A percentile compares a stretch with the other conserved stretches of the same genome.
Conservation (phyloP, 305 asterid species). For the Striga hermonthica region DNA sequence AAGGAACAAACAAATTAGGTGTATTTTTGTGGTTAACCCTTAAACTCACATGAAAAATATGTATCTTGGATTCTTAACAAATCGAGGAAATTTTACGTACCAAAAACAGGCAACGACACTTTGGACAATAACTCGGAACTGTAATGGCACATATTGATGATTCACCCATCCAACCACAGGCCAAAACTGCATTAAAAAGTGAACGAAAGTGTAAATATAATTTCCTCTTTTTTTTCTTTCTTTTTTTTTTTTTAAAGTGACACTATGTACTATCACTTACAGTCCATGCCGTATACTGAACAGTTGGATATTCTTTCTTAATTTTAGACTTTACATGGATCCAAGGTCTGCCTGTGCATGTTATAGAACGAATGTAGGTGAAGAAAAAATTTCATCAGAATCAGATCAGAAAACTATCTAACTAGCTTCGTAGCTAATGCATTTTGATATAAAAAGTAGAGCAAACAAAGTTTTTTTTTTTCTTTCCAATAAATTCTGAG, state of each 20-base stretch:
- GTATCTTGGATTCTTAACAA: not conserved
- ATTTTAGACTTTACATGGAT: slow-evolving; percentile 71
- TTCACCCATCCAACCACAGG: slow-evolving; percentile 96
- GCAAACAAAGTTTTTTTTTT: not conserved
- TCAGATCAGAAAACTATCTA: not conserved
- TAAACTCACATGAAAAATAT: not conserved
- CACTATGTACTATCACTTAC: slow-evolving; percentile 39
- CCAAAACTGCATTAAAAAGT: slow-evolving; percentile 66
- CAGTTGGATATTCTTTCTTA: slow-evolving; percentile 79
- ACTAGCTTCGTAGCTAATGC: not conserved
- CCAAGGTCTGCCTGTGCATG: slow-evolving; percentile 76
- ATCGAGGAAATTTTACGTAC: slow-evolving; percentile 35
- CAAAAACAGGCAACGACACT: slow-evolving; percentile 79
- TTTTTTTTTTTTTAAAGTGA: not conserved
- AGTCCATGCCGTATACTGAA: slow-evolving; percentile 77
- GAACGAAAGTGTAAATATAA: not conserved
- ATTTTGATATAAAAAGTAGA: too few species aligned
- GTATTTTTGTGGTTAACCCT: not conserved
- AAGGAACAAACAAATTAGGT: not conserved
- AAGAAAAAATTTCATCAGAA: not conserved
- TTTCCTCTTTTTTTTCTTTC: not conserved
- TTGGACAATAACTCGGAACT: slow-evolving; percentile 83
- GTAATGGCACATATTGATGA: slow-evolving; percentile 82
- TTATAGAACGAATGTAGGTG: slow-evolving; percentile 10
- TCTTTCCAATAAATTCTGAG: too few species aligned